Base-by-base conservation (phyloP, 257 asterid genomes). In the Verbascum thapsus region DNA sequence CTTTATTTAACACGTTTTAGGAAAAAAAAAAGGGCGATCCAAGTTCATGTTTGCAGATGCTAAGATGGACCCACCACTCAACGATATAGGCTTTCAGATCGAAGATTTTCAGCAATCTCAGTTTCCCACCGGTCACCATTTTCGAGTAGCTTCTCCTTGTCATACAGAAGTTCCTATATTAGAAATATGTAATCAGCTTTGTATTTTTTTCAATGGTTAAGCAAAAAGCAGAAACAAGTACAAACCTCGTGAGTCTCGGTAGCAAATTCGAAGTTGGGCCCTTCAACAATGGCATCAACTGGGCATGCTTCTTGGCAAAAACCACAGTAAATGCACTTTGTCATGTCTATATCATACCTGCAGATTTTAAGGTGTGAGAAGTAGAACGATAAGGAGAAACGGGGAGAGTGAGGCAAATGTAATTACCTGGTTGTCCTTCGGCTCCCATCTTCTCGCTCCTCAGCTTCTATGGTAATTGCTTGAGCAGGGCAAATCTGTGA, bases 241-340 rank as follows among this genome's bases (percentile, higher is more conserved):
- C 55, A 30, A 71, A 87, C 98, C 98, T 90, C 98, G 2, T 88
- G 92, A 48, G 98, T 88, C 77, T 91, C 95, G 0, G 96, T 91
- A n/a, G 96, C 94, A 15, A 88, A 91, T 61, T 88, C 98, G 26
- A 88, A 91, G 85, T 91, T 88, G 73, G 96, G 98, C 37, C 98
- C 96, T 78, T 91, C 96, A 45, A 91, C 98, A 50, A 91, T 91
- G 76, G 98, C 98, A 76, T 91, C 96, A 8, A 91, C 96, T 10
- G 98, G 98, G 72, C 96, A 91, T 16, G 98, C 96, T 73, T 91
- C 98, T 88, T 88, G 98, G 81, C 96, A 88, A 63, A 91, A 91
- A 50, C 98, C 98, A 60, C 95, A 91, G 78, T 91, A 91, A 72
- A 91, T 88, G 85, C 95, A 88, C 77, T 86, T 91, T 20, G 96